Evolutionary conservation across 1,284 basidiomycete genomes (phyloP), one percentile per base, ranked within the genome.

Genomic region (Melampsora americana): DNA sequence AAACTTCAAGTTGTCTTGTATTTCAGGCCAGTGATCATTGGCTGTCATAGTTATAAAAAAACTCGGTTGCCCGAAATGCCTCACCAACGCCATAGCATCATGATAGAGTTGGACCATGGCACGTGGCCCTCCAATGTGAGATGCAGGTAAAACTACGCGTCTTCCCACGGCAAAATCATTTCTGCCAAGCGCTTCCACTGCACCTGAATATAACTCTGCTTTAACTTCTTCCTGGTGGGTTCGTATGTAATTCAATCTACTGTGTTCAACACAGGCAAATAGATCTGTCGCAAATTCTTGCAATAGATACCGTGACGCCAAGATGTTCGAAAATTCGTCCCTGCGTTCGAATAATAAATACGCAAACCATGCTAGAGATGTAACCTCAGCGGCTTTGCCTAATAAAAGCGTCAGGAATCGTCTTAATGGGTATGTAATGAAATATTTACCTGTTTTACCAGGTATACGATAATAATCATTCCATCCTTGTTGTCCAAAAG

Each of bases 21-120:
- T 67, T 67, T 67, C 66, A 0, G 79, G 78, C 86, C 86, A 87
- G 0, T 80, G 77, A 0, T 84, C 84, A 20, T 71, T 71, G 1
- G 56, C 56, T 14, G 69, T 71, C 32, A 71, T 71, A 5, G 56
- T 71, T 7, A 71, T 71, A 42, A 71, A 71, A 30, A 71, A 59
- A 46, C 23, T 44, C 1, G 69, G 69, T 20, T 12, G 42, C 9
- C 69, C 69, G 28, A 46, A 71, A 6, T 60, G 12, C 5, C 39
- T 6, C 2, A 69, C 68, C 18, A 26, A 4, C 1, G 35, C 56
- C 68, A 62, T 69, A 2, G 53, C 50, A 60, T 61, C 53, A 2
- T 69, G 35, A 28, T 69, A 69, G 1, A 69, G 26, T n/a, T 69
- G 68, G 1, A 7, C 18, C 66, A 68, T 68, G 26, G n/a, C 46